phyloP scores from a whole-genome alignment of 1,284 basidiomycete genomes.

The Singerocomus rubriflavus region DNA sequence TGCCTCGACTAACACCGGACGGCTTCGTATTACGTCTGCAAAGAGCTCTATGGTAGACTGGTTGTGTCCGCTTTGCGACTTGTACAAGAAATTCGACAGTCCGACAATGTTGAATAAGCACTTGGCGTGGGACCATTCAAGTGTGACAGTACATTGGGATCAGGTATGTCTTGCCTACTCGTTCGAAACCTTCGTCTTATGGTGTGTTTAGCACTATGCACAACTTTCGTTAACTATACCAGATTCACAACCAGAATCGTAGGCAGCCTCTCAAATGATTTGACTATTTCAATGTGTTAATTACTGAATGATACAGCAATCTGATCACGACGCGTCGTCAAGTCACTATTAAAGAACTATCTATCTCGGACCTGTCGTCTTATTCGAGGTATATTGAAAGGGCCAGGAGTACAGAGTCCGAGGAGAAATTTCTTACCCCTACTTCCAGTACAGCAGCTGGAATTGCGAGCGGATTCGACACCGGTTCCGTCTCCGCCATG shows the following conservation, averaged over 20 bases:
- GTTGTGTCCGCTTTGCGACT: slow-evolving; percentile 61
- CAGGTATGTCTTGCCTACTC: slow-evolving; percentile 19
- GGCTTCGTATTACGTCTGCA: background rate
- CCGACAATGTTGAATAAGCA: slow-evolving; percentile 52
- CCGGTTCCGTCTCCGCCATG: slow-evolving; percentile 5
- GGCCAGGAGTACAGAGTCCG: background rate
- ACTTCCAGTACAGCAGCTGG: slow-evolving; percentile 19
- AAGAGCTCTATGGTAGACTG: slow-evolving; percentile 36
- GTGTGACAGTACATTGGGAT: slow-evolving; percentile 44
- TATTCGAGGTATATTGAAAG: background rate
- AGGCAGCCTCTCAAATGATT: slow-evolving; percentile 3
- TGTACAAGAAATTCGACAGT: slow-evolving; percentile 48
- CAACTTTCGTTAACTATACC: slow-evolving; percentile 21
- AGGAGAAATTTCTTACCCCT: slow-evolving; percentile 5
- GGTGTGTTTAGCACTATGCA: slow-evolving; percentile 12
- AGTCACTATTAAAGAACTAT: slow-evolving; percentile 5
- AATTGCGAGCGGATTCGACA: slow-evolving; percentile 8
- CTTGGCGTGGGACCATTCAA: slow-evolving; percentile 52
- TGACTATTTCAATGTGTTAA: background rate
- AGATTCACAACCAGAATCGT: slow-evolving; percentile 15
- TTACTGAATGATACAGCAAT: slow-evolving; percentile 2
- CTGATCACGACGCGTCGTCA: slow-evolving; percentile 4
- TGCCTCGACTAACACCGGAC: slow-evolving; percentile 4
- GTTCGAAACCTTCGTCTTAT: slow-evolving; percentile 1
- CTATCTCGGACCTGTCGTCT: slow-evolving; percentile 3